Conservation (phyloP, 2,329 filamentous ascomycete species). For the Huntiella decipiens region DNA sequence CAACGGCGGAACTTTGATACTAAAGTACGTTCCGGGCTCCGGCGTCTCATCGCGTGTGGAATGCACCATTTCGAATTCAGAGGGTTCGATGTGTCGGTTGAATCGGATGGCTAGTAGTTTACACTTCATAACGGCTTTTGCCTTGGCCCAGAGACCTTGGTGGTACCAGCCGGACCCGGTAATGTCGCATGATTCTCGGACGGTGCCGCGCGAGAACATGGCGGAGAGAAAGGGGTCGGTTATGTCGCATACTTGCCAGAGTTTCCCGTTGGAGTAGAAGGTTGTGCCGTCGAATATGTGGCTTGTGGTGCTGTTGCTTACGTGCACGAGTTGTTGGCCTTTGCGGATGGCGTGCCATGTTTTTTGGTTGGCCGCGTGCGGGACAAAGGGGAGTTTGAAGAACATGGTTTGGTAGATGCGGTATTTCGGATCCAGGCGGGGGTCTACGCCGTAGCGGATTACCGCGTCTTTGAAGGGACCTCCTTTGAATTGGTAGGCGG, state of each 20-base stretch:
- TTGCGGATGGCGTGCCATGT: slow-evolving; percentile 13
- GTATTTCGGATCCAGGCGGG: slow-evolving; percentile 55
- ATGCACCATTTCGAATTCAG: slow-evolving; percentile 27
- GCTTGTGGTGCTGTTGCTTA: slow-evolving; percentile 26
- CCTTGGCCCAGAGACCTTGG: slow-evolving; percentile 64
- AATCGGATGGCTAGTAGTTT: slow-evolving; percentile 56
- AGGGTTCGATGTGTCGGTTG: slow-evolving; percentile 29
- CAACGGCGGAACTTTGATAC: slow-evolving; percentile 22
- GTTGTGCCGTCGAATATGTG: slow-evolving; percentile 72
- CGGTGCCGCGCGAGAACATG: slow-evolving; percentile 44
- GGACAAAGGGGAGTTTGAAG: slow-evolving; percentile 46
- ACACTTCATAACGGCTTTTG: slow-evolving; percentile 70
- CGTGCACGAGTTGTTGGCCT: slow-evolving; percentile 21
- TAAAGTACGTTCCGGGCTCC: slow-evolving; percentile 17
- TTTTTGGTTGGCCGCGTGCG: slow-evolving; percentile 19
- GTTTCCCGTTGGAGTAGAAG: slow-evolving; percentile 62
- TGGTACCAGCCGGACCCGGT: slow-evolving; percentile 65
- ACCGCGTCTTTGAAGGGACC: slow-evolving; percentile 85
- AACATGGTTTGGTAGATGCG: slow-evolving; percentile 76
- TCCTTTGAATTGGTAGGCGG: slow-evolving; percentile 80
- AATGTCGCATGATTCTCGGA: slow-evolving; percentile 39
- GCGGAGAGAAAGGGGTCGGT: slow-evolving; percentile 54
- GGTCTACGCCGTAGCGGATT: slow-evolving; percentile 71
- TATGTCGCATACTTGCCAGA: slow-evolving; percentile 90
- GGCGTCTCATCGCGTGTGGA: slow-evolving; percentile 18